phyloP scores from a whole-genome alignment of 2,329 filamentous ascomycete species.

The Pseudohalonectria lignicola region DNA sequence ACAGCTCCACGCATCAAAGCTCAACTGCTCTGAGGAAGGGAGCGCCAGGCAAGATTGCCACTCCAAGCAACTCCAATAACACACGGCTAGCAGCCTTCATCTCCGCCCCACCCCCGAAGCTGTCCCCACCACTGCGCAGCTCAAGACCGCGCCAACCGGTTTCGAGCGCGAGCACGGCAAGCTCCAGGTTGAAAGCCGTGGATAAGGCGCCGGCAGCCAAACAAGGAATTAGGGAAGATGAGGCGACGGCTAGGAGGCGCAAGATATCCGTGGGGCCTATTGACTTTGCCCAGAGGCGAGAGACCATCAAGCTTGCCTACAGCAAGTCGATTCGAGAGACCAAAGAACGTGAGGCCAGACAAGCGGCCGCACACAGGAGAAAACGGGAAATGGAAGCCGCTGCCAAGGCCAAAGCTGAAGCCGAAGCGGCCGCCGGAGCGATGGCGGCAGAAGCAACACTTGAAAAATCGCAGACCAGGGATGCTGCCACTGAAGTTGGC shows the following conservation, averaged over 20 bases:
- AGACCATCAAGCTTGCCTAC: constrained; percentile 76
- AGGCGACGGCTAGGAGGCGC: constrained; percentile 28
- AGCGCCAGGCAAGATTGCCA: constrained; percentile 27
- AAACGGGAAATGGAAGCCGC: constrained; percentile 38
- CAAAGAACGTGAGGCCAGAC: constrained; percentile 46
- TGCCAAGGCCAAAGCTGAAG: constrained; percentile 28
- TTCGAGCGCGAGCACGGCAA: constrained; percentile 60
- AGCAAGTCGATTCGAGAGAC: constrained; percentile 71
- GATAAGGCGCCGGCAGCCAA: constrained; percentile 25
- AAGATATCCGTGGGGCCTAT: constrained; percentile 61
- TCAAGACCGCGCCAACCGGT: constrained; percentile 74
- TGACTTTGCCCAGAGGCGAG: constrained; percentile 73
- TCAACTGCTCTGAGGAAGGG: constrained; percentile 20
- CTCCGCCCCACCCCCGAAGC: constrained; percentile 55
- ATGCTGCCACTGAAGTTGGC: too few species aligned
- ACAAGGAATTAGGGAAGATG: constrained; percentile 19
- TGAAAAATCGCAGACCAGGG: too few species aligned
- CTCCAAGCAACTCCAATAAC: constrained; percentile 29
- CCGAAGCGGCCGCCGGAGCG: constrained; percentile 17
- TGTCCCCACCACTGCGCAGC: constrained; percentile 70
- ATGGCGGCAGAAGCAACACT: constrained; percentile 6
- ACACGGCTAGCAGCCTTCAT: constrained; percentile 61
- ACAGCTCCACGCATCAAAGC: constrained; percentile 10
- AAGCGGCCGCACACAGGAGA: constrained; percentile 41
- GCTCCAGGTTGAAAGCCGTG: constrained; percentile 54